Conservation (phyloP, 108 stramenopile species). For the Cylindrotheca fusiformis region DNA sequence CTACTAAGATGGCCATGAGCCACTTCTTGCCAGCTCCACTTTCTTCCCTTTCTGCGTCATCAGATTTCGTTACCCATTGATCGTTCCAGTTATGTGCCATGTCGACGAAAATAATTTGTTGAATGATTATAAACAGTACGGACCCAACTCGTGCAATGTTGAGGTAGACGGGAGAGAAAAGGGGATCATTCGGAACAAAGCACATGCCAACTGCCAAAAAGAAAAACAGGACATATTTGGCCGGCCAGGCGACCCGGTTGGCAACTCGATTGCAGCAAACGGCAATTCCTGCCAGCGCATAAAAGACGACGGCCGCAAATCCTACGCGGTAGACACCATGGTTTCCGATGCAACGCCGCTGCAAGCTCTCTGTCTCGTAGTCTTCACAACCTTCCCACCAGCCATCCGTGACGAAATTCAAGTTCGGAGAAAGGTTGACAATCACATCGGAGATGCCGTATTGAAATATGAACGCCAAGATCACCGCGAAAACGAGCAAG, state of each 20-base stretch:
- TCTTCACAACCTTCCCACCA: conserved; percentile 66
- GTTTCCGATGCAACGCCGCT: conserved; percentile 69
- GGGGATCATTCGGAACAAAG: conserved; percentile 79
- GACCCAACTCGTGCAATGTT: conserved; percentile 72
- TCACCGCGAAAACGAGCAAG: conserved; percentile 56
- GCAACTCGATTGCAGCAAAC: conserved; percentile 57
- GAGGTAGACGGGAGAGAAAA: conserved; percentile 66
- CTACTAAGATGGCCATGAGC: conserved; percentile 73
- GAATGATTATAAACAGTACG: conserved; percentile 67
- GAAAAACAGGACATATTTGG: conserved; percentile 78
- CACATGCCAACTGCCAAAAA: conserved; percentile 54
- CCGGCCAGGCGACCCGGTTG: conserved; percentile 84
- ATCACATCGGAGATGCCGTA: conserved; percentile 64
- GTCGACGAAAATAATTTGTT: conserved; percentile 85
- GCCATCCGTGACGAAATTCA: conserved; percentile 46
- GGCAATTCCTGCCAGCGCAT: conserved; percentile 62
- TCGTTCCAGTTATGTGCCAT: conserved; percentile 88
- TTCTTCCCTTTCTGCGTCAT: conserved; percentile 69
- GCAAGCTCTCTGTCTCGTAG: conserved; percentile 33
- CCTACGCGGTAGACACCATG: conserved; percentile 74
- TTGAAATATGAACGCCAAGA: conserved; percentile 68
- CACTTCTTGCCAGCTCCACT: conserved; percentile 72
- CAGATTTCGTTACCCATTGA: conserved; percentile 75
- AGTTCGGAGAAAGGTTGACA: conserved; percentile 23
- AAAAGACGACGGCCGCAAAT: conserved; percentile 61